These are phyloP conservation scores for Tripterygium wilfordii DNA, from an alignment of 177 flowering plant species.

Conservation along the genomic window DNA sequence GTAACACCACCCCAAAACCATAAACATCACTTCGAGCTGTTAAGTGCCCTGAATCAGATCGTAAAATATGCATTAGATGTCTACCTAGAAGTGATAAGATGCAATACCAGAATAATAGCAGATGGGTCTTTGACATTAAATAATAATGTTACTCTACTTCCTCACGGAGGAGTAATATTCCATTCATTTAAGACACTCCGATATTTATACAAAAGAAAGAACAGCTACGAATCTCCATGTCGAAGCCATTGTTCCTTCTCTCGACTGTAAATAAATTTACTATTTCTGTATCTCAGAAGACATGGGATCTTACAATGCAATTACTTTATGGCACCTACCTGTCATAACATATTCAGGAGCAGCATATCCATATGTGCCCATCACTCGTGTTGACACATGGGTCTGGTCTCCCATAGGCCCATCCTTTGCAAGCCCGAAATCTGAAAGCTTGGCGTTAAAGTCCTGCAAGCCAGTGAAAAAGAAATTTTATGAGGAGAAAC, in stretches of 20 bases:
- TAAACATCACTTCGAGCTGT: conserved; percentile 82
- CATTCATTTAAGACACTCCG: too few species aligned
- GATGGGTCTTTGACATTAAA: too few species aligned
- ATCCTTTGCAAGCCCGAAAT: conserved; percentile 88
- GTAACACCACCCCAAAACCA: conserved; percentile 84
- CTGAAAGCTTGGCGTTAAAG: conserved; percentile 77
- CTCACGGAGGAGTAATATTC: too few species aligned
- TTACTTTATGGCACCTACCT: conserved; percentile 35
- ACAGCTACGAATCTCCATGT: too few species aligned
- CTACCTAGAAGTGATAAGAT: too few species aligned
- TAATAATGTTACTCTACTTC: too few species aligned
- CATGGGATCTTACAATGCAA: neutral
- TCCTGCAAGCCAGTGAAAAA: conserved; percentile 32
- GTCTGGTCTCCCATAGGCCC: conserved; percentile 92
- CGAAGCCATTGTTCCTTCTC: too few species aligned
- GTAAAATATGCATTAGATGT: too few species aligned
- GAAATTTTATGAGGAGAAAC: neutral
- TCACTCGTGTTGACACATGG: conserved; percentile 78
- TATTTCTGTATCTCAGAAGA: too few species aligned
- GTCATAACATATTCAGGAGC: conserved; percentile 89
- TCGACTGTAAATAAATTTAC: too few species aligned
- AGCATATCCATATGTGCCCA: conserved; percentile 90
- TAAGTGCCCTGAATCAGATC: conserved; percentile 89
- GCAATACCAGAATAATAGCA: too few species aligned
- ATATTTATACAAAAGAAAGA: too few species aligned